Evolutionary conservation across 768 basidiomycete genomes (phyloP).

Genomic region (Pulveroboletus ravenelii): DNA sequence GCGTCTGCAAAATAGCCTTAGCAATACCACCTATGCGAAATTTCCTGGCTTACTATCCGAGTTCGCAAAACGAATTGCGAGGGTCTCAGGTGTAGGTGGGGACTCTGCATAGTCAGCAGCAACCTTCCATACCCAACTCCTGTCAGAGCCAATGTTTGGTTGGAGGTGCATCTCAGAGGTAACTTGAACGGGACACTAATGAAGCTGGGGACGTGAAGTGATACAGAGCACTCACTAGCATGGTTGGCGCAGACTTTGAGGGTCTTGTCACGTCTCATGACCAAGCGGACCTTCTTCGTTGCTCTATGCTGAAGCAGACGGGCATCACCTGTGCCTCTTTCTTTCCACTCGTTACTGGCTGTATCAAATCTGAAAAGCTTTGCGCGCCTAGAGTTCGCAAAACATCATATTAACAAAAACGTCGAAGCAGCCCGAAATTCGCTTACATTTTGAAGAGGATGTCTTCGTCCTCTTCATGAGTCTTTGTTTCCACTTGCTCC

Average conservation of each 20-base stretch:
- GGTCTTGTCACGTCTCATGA: slow-evolving; percentile 99
- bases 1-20: slow-evolving; percentile 53
- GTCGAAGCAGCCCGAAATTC: neutral
- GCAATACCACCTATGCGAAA: neutral
- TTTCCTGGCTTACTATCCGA: slow-evolving; percentile 73
- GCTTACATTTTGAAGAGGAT: slow-evolving; percentile 94
- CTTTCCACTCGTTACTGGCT: slow-evolving; percentile 87
- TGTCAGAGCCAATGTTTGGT: slow-evolving; percentile 97
- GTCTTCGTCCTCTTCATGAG: slow-evolving; percentile 90
- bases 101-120: slow-evolving; percentile 91
- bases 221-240: slow-evolving; percentile 53
- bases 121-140: slow-evolving; percentile 99
- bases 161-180: slow-evolving; percentile 87
- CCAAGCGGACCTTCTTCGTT: slow-evolving; percentile 87
- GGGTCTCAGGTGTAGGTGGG: slow-evolving; percentile 87
- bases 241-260: slow-evolving; percentile 99
- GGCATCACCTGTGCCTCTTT: slow-evolving; percentile 94
- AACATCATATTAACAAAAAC: slow-evolving; percentile 7
- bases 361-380: slow-evolving; percentile 95
- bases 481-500: slow-evolving; percentile 93
- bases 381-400: slow-evolving; percentile 67
- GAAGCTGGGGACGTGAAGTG: neutral
- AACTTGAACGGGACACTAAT: slow-evolving; percentile 45
- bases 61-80: slow-evolving; percentile 98
- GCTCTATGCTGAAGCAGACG: slow-evolving; percentile 87